Conservation (phyloP, 1,139 yeast species). For the Petasospora rhodanensis region DNA sequence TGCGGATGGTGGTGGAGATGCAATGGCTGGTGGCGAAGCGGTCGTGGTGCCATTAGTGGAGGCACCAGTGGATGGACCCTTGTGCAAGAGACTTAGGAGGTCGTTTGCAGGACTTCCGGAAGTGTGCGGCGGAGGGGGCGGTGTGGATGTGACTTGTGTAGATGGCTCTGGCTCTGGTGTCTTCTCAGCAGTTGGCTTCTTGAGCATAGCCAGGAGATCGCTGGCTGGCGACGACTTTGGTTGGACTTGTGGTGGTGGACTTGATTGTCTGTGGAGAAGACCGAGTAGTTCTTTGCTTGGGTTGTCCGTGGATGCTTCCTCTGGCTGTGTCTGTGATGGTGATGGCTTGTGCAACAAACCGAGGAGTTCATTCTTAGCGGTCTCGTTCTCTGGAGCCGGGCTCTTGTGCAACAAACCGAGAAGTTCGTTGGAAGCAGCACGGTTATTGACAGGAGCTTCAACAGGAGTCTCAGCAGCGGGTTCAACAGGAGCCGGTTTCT, state of each 20-base stretch:
- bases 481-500: too few species aligned
- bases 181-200: conserved; percentile 10
- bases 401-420: conserved; percentile 9
- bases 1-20: too few species aligned
- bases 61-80: too few species aligned
- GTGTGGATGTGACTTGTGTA: too few species aligned
- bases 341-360: conserved; percentile 4
- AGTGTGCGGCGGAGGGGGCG: too few species aligned
- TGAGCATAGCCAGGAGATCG: conserved; percentile 10
- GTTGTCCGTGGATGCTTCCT: conserved; percentile 1
- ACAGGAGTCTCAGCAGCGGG: neutral
- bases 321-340: conserved; percentile 1
- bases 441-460: neutral
- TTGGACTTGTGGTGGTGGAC: neutral
- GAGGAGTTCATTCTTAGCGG: conserved; percentile 1
- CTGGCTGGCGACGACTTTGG: conserved; percentile 4
- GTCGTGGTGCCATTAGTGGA: too few species aligned
- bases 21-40: too few species aligned
- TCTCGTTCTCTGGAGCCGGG: conserved; percentile 1
- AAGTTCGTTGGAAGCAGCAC: conserved; percentile 7
- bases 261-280: conserved; percentile 7
- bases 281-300: conserved; percentile 6
- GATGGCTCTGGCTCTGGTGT: conserved; percentile 6
- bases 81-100: conserved; percentile 17
- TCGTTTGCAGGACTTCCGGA: conserved; percentile 20